Conservation (phyloP, 2,329 filamentous ascomycete species). For the Gnomoniopsis sp. region DNA sequence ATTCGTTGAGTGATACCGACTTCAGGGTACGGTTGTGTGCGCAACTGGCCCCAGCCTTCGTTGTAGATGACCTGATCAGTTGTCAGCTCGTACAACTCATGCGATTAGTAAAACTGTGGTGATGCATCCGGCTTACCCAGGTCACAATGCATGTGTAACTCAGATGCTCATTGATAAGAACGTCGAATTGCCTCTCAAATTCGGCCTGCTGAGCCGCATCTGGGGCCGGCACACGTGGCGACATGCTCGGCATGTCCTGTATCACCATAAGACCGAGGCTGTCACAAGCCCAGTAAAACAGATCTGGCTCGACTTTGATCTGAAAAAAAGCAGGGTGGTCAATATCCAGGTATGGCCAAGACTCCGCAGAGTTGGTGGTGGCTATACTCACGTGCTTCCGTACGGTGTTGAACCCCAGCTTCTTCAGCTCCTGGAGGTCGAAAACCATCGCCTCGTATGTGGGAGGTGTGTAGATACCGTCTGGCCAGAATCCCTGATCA, state of each 20-base stretch:
- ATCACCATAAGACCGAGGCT: conserved; percentile 63
- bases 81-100: not conserved
- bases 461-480: conserved; percentile 64
- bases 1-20: conserved; percentile 53
- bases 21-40: conserved; percentile 48
- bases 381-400: conserved; percentile 59
- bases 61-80: conserved; percentile 58
- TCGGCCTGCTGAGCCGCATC: conserved; percentile 54
- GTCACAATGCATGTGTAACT: conserved; percentile 63
- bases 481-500: conserved; percentile 71
- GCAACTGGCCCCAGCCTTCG: conserved; percentile 66
- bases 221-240: conserved; percentile 30
- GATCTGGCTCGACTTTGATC: conserved; percentile 65
- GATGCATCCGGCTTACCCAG: conserved; percentile 44
- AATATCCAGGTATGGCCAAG: not conserved
- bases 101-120: conserved; percentile 17
- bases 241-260: conserved; percentile 68
- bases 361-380: too few relatives aligned
- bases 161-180: conserved; percentile 60
- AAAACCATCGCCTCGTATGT: conserved; percentile 65
- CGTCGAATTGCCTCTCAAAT: conserved; percentile 60
- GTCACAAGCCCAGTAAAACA: conserved; percentile 68
- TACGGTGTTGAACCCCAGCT: conserved; percentile 66
- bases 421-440: conserved; percentile 62
- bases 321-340: conserved; percentile 16